Evolutionary conservation across 2,329 filamentous ascomycete genomes (phyloP).

Genomic region (Fusarium graminum): DNA sequence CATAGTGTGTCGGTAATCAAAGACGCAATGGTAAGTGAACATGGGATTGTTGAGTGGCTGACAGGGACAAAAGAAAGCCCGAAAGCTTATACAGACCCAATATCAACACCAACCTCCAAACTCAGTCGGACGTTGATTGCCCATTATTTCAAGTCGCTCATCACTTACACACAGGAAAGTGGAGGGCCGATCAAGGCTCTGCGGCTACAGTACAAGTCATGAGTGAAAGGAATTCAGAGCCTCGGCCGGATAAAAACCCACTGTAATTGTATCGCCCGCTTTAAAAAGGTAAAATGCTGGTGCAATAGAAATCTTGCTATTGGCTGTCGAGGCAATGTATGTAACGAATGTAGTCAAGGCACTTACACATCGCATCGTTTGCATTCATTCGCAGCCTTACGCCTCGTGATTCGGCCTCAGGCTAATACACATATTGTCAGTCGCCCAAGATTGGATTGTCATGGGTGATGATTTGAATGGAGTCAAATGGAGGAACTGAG

Average conservation of each 20-base stretch:
- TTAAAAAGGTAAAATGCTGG: constrained; percentile 12
- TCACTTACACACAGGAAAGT: constrained; percentile 30
- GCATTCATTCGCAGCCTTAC: constrained; percentile 6
- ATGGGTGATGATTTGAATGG: constrained; percentile 45
- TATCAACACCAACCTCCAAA: neutral
- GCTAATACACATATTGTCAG: neutral
- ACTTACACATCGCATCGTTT: constrained; percentile 34
- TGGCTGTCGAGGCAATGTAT: constrained; percentile 24
- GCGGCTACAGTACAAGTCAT: constrained; percentile 16
- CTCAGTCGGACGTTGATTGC: constrained; percentile 4
- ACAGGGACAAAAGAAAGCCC: constrained; percentile 1
- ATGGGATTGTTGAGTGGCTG: constrained; percentile 1
- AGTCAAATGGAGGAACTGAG: constrained; percentile 12
- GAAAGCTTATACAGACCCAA: neutral
- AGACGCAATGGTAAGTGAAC: constrained; percentile 13
- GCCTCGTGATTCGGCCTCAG: constrained; percentile 21
- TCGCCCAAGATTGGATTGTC: constrained; percentile 37
- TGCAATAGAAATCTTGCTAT: constrained; percentile 27
- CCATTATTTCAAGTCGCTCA: neutral
- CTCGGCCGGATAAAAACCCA: constrained; percentile 30
- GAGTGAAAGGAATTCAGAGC: constrained; percentile 11
- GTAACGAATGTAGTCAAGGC: constrained; percentile 16
- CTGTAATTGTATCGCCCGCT: constrained; percentile 1
- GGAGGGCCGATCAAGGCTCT: constrained; percentile 19
- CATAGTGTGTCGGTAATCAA: constrained; percentile 28